Base-by-base conservation (phyloP, 139 green algal genomes). In the Spirogloea muscicola region DNA sequence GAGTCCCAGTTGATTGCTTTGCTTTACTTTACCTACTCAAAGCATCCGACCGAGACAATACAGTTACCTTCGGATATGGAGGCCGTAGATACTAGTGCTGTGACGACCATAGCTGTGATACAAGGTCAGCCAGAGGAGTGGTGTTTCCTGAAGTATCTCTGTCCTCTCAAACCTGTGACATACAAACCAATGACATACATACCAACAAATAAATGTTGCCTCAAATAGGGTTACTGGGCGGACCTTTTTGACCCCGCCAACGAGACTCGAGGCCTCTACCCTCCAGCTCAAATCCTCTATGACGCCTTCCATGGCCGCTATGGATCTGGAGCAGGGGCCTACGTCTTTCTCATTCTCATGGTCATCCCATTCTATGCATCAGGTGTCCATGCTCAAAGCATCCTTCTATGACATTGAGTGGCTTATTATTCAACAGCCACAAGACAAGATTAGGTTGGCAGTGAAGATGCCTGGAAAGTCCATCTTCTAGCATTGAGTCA, bases 291-390 rank as follows among this genome's bases (percentile, higher is more conserved):
- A 10, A 36, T 76, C 51, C 18, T 76, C 13, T 72, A 72, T 18
- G 60, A 71, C 31, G 1, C 68, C 25, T 76, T 76, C 43, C 29
- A 71, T 51, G 31, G 1, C 10, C 68, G 68, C 7, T 76, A 25
- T 25, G 49, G 49, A 33, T 55, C 16, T 37, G 29, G 16, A 18
- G 27, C 7, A 9, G 68, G 68, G 3, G 68, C 68, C 27, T 70
- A 52, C 13, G 68, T 76, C 25, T 29, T 76, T 4, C 43, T 76
- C 49, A 40, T 66, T 37, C 29, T 76, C 41, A 76, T 76, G 51
- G 5, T 76, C 68, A 38, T 69, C 29, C 27, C 60, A 10, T 76
- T 76, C 51, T 76, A 74, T 27, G 38, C 38, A 33, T 68, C 59
- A 34, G 59, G 59, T 68, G 43, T 9, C n/a, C 37, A 4, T 51